Conservation (phyloP, 2,329 filamentous ascomycete genomes). For the Curvularia sp. region DNA sequence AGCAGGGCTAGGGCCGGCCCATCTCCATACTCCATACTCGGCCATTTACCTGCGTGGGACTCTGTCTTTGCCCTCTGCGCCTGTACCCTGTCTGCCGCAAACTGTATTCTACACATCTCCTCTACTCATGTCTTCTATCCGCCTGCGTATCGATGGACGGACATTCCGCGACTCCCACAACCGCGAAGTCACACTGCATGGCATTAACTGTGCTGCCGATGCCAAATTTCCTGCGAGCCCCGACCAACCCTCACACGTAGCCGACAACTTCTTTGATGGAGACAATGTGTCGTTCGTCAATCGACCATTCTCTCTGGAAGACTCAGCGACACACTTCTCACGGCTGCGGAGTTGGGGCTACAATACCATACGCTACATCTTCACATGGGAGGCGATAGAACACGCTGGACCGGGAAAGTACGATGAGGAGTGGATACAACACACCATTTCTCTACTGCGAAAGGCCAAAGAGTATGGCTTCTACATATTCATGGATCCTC, state of each 20-base stretch:
- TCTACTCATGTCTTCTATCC: constrained; percentile 71
- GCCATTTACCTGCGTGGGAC: neutral
- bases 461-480: constrained; percentile 90
- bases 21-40: constrained; percentile 10
- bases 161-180: constrained; percentile 82
- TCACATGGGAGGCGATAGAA: constrained; percentile 99
- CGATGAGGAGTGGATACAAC: constrained; percentile 90
- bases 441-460: constrained; percentile 85
- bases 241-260: constrained; percentile 78
- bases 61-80: neutral
- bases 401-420: constrained; percentile 88
- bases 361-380: constrained; percentile 95
- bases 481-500: constrained; percentile 97
- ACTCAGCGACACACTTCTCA: constrained; percentile 86
- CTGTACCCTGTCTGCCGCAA: neutral
- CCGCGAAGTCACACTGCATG: constrained; percentile 85
- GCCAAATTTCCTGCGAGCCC: constrained; percentile 87
- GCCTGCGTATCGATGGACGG: constrained; percentile 82
- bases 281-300: constrained; percentile 89
- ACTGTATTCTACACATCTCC: constrained; percentile 6
- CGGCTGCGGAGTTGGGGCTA: constrained; percentile 88
- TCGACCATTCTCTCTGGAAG: constrained; percentile 81
- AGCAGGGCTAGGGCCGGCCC: constrained; percentile 10
- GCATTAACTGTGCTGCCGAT: constrained; percentile 92
- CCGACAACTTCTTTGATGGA: constrained; percentile 85